Conservation (phyloP, 345 rosid genomes). For the Abelmoschus esculentus region DNA sequence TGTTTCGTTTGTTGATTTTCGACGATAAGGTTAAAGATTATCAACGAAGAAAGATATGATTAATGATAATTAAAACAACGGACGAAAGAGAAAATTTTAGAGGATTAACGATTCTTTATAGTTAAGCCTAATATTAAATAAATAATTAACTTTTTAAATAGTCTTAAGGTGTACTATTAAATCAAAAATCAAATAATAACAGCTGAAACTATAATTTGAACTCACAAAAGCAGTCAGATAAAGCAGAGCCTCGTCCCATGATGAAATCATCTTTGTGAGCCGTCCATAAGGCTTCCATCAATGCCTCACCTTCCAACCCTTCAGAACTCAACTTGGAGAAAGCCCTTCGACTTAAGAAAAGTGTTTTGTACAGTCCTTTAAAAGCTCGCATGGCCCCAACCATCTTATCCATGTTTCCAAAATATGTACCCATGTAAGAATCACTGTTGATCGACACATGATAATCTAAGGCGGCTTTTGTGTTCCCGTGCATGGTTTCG, state of each 20-base stretch:
- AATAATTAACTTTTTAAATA: too few relatives aligned
- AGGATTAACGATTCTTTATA: too few relatives aligned
- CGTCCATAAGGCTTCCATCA: conserved; percentile 61
- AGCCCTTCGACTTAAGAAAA: conserved; percentile 64
- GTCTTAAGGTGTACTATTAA: too few relatives aligned
- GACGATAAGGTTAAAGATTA: too few relatives aligned
- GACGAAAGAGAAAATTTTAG: too few relatives aligned
- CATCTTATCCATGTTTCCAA: conserved; percentile 99
- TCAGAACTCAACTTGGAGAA: conserved; percentile 38
- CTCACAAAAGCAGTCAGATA: conserved; percentile 76
- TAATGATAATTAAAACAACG: too few relatives aligned
- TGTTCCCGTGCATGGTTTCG: conserved; percentile 83
- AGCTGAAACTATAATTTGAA: conserved; percentile 34
- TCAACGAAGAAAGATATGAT: too few relatives aligned
- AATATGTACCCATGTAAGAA: conserved; percentile 76
- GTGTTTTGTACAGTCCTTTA: conserved; percentile 56
- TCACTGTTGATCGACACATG: conserved; percentile 78
- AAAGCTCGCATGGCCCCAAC: conserved; percentile 70
- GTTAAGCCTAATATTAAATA: too few relatives aligned
- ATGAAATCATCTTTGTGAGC: conserved; percentile 53
- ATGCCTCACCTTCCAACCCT: conserved; percentile 43
- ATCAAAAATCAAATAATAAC: background rate
- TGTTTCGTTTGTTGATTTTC: too few relatives aligned
- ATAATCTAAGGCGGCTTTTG: conserved; percentile 94
- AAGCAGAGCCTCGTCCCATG: conserved; percentile 79